Base-by-base conservation (phyloP, 805 yeast species). In the Candida lessepsii region DNA sequence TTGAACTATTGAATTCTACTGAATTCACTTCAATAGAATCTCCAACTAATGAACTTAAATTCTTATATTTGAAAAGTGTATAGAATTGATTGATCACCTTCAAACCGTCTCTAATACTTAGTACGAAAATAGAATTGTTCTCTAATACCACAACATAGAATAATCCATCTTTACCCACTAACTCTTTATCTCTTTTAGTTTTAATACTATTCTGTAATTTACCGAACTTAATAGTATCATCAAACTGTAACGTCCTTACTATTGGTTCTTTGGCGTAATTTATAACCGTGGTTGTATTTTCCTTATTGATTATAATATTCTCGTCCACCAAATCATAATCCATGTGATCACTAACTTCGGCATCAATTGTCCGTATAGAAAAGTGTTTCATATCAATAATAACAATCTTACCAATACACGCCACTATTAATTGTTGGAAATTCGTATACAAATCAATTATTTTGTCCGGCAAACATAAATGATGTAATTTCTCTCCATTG, bases 141-240 rank as follows among this genome's bases (percentile, higher is more conserved):
- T 60, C 58, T 29, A 74, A 47, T 7, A 70, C 57, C 29, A 71
- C 53, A 3, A 63, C 71, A 40, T 52, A 62, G 19, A 65, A 50
- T 11, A 65, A 57, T 1, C 73, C 74, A 49, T 71, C 75, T n/a
- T 57, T 53, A 1, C 76, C 76, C 4, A 60, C 61, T 7, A 65
- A 33, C 2, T 36, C 33, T 8, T 29, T 16, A 33, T 63, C 58
- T 34, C 64, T 29, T 11, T 36, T 32, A 40, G 18, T 16, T 17
- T 23, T 45, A 24, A 9, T 6, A 8, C 5, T 24, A 4, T 41
- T 28, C 6, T 30, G 48, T 47, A 15, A 44, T 40, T 6, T 52
- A 4, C 45, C 41, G 21, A 51, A 29, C 23, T 46, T 45, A 23
- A 52, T 46, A 16, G 30, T 10, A 9, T 23, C 16, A 4, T 18